Evolutionary conservation across 176 grass and related monocot species (phyloP), one percentile per base, ranked within the genome.

Genomic region (Pontederia paniculata): DNA sequence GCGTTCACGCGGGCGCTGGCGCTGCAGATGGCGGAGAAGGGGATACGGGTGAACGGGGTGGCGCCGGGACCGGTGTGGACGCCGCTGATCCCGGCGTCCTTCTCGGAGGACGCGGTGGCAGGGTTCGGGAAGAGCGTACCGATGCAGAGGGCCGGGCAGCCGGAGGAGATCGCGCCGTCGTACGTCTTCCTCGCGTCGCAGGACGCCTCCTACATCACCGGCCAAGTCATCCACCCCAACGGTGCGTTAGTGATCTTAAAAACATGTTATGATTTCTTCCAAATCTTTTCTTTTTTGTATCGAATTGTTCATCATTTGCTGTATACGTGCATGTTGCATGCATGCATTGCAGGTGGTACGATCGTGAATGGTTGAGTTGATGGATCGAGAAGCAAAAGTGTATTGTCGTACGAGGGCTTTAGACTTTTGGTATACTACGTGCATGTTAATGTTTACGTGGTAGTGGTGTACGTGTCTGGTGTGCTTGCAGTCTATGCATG

Each of bases 191-290:
- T 67, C 2, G 64, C 64, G 44, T 63, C 60, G 9, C 71, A 71
- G 42, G 90, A 96, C 50, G 76, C 90, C 0, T 86, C 81, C 2
- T 83, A 96, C 62, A 71, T 96, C 14, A 67, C 90, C 13, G 90
- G 85, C 0, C 90, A 96, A 78, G 58, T 89, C 44, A 14, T 96
- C 63, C 90, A 96, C 37, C 76, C 83, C 23, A 96, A 96, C 45
- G 90, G 89, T 85, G 1, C 28, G 28, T 37, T 37, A 37, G 1
- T n/a, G 7, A 1, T 37, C 1, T 37, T 37, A 37, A 6, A 5
- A 37, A 5, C 28, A 5, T 31, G 5, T 31, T 31, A 31, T 31
- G 1, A 31, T 31, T n/a, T n/a, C n/a, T n/a, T n/a, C n/a, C n/a
- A n/a, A n/a, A n/a, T n/a, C n/a, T n/a, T n/a, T n/a, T n/a, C n/a